Conservation (phyloP, 495 filamentous ascomycete species). For the Penicillium egyptiacum region DNA sequence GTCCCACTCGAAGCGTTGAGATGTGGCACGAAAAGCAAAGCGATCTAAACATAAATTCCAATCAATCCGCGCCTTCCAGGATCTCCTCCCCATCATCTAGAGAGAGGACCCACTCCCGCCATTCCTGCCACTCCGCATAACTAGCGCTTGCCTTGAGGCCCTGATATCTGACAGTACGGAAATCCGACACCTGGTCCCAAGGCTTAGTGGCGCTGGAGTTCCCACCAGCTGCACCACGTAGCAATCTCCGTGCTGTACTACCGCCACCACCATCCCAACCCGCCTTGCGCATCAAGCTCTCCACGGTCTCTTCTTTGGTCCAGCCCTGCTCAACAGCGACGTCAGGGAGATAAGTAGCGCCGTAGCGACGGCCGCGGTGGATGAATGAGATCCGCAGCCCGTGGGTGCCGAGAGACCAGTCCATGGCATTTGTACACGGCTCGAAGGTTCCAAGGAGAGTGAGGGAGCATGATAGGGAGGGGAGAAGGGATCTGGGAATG, state of each 20-base stretch:
- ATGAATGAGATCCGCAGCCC: slow-evolving; percentile 77
- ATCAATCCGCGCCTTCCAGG: slow-evolving; percentile 16
- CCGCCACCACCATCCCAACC: slow-evolving; percentile 62
- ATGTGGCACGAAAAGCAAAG: neutral
- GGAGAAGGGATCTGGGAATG: slow-evolving; percentile 65
- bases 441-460: slow-evolving; percentile 79
- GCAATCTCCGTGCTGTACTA: slow-evolving; percentile 52
- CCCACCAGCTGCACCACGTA: slow-evolving; percentile 28
- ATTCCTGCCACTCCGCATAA: slow-evolving; percentile 73
- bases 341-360: slow-evolving; percentile 87
- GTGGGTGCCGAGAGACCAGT: slow-evolving; percentile 84
- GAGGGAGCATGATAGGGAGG: slow-evolving; percentile 65
- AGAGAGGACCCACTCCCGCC: slow-evolving; percentile 69
- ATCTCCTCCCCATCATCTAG: slow-evolving; percentile 37
- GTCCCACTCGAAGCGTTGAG: neutral
- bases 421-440: slow-evolving; percentile 66
- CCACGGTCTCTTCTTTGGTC: slow-evolving; percentile 89
- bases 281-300: slow-evolving; percentile 90
- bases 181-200: slow-evolving; percentile 71
- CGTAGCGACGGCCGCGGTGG: slow-evolving; percentile 59
- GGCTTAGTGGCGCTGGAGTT: slow-evolving; percentile 29
- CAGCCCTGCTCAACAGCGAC: slow-evolving; percentile 91
- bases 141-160: slow-evolving; percentile 67
- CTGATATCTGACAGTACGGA: slow-evolving; percentile 77
- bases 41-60: neutral